Evolutionary conservation across 2,329 filamentous ascomycete species (phyloP), one percentile per base, ranked within the genome.

Genomic region (Xylariaceae sp.): DNA sequence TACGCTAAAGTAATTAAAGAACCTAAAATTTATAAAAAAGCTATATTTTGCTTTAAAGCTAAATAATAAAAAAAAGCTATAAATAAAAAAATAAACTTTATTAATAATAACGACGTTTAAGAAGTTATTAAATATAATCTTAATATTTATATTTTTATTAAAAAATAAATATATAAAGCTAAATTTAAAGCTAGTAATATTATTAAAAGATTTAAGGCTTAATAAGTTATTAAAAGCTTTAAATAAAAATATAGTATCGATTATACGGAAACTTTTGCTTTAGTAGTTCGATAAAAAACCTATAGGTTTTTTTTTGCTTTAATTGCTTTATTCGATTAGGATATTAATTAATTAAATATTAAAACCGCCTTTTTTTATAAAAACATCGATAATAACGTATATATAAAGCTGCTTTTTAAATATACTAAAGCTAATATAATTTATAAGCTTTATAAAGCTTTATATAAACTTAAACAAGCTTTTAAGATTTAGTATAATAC

Each of bases 61-160:
- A 17, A 41, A 41, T 18, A 41, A 15, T 41, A 41, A 41, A 18
- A 15, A n/a, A 17, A 41, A 41, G 19, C 39, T 17, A 41, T 41
- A 45, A 41, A 27, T 7, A 45, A 44, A 45, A 12, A 50, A 51
- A 53, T 39, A 44, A 12, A 51, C 35, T 49, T 11, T 39, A 47
- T 40, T 52, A 44, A 38, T 51, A 33, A 38, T 51, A 33, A 49
- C 35, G 35, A 50, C 18, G 38, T 17, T 45, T 39, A 38, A 45
- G 47, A 57, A 47, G 14, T 45, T 41, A 46, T 41, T 41, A 27
- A 27, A 27, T 27, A 5, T 27, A 27, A 27, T 7, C 22, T 27
- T 27, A 27, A 27, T 7, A 7, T 27, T 5, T 27, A 27, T 27
- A 27, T 27, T 27, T 27, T 27, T 27, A 27, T 7, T 27, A 7